These are phyloP conservation scores for Dryas integrifolia DNA, from an alignment of 331 rosid genomes.

Conservation along the genomic window DNA sequence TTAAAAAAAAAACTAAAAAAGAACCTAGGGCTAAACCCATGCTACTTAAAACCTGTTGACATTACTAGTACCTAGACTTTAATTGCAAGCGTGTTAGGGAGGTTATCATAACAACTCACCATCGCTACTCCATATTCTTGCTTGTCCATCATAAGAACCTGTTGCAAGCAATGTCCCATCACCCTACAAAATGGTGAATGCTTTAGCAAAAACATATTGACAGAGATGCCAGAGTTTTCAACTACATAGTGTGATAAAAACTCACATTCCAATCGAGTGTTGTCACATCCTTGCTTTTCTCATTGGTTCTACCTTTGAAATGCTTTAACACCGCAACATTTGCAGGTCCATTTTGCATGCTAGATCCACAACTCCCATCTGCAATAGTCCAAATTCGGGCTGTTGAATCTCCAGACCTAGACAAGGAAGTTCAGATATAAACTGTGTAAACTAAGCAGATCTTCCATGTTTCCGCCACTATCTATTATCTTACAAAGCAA, in stretches of 20 bases:
- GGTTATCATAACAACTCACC: conserved; percentile 48
- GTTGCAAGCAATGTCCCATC: conserved; percentile 94
- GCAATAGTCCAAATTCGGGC: conserved; percentile 81
- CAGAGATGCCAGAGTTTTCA: conserved; percentile 7
- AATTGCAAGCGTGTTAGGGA: not conserved
- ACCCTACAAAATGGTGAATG: conserved; percentile 42
- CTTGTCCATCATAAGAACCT: conserved; percentile 97
- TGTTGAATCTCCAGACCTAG: conserved; percentile 86
- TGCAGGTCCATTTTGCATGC: conserved; percentile 42
- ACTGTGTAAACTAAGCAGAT: not conserved
- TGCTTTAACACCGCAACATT: conserved; percentile 58
- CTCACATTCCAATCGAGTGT: conserved; percentile 99
- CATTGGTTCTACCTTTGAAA: conserved; percentile 78
- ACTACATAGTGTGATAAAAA: conserved; percentile 8
- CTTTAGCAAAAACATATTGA: conserved; percentile 1
- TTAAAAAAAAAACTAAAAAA: conserved; percentile 1
- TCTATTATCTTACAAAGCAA: not conserved
- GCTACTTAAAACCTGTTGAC: not conserved
- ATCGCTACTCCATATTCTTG: conserved; percentile 85
- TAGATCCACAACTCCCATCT: conserved; percentile 49
- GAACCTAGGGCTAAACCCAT: not conserved
- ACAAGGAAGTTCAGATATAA: conserved; percentile 22
- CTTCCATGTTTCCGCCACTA: not conserved
- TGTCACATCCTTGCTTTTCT: conserved; percentile 93
- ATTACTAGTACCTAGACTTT: not conserved